Conservation (phyloP, 1,284 basidiomycete genomes). For the Sporisorium scitamineum region DNA sequence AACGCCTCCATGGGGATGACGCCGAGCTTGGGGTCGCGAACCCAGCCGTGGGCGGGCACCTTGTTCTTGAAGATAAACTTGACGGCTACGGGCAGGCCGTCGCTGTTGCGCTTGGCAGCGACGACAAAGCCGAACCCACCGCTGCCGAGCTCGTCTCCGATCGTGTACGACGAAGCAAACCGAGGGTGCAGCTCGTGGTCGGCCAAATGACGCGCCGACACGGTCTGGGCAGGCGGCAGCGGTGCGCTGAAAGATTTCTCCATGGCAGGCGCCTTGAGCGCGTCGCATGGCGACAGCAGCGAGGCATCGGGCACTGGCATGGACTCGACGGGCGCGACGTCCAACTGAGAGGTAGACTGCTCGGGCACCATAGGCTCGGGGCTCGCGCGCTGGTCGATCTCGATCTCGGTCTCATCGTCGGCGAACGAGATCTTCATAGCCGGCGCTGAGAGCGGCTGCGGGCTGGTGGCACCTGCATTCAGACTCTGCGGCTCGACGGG, state of each 20-base stretch:
- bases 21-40: constrained; percentile 73
- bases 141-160: constrained; percentile 81
- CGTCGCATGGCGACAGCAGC: constrained; percentile 39
- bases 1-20: constrained; percentile 82
- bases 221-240: constrained; percentile 48
- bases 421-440: constrained; percentile 54
- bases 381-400: constrained; percentile 35
- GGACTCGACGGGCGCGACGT: constrained; percentile 11
- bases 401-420: constrained; percentile 36
- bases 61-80: constrained; percentile 91
- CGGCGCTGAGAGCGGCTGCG: constrained; percentile 46
- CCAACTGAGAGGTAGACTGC: constrained; percentile 14
- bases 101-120: constrained; percentile 62
- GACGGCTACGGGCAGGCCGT: constrained; percentile 82
- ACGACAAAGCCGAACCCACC: constrained; percentile 92
- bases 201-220: constrained; percentile 54
- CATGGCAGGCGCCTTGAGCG: constrained; percentile 64
- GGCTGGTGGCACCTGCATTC: constrained; percentile 12
- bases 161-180: constrained; percentile 78
- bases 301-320: constrained; percentile 23
- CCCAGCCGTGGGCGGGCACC: constrained; percentile 83
- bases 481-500: constrained; percentile 17
- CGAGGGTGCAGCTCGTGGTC: constrained; percentile 75
- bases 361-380: constrained; percentile 32
- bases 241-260: constrained; percentile 60